Conservation (phyloP, 2,329 filamentous ascomycete genomes). For the Botrytis paeoniae region DNA sequence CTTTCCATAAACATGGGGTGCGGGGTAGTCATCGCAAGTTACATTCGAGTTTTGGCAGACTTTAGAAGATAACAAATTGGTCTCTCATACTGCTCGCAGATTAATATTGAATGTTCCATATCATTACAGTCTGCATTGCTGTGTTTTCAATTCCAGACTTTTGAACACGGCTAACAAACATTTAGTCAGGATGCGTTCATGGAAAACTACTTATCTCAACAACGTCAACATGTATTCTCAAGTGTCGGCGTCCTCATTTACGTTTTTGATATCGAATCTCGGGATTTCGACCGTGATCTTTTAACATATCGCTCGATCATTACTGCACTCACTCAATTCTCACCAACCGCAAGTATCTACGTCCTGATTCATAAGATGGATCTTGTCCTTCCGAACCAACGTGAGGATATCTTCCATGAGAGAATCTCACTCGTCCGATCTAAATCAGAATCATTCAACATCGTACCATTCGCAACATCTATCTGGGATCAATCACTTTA, state of each 20-base stretch:
- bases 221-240: conserved; percentile 93
- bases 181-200: conserved; percentile 92
- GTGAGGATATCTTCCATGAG: conserved; percentile 80
- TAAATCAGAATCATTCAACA: conserved; percentile 69
- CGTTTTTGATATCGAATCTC: conserved; percentile 97
- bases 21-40: not conserved
- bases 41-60: not conserved
- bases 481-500: conserved; percentile 99
- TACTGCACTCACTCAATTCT: conserved; percentile 82
- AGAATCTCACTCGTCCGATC: conserved; percentile 73
- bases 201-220: conserved; percentile 95
- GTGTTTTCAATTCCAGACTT: not conserved
- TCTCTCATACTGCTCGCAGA: not conserved
- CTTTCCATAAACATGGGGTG: conserved; percentile 1
- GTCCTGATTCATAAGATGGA: conserved; percentile 99
- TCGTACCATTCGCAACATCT: conserved; percentile 89
- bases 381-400: conserved; percentile 75
- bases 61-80: not conserved
- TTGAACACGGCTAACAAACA: conserved; percentile 24
- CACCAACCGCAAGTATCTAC: conserved; percentile 78
- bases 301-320: conserved; percentile 91
- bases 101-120: not conserved
- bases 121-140: not conserved
- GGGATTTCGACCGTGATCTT: conserved; percentile 89
- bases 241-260: conserved; percentile 97